Percentiles rank a stretch among this genome's conserved stretches.
These are phyloP conservation scores for Solanum medicagineum DNA, from an alignment of 257 asterid species.

Conservation along the genomic window DNA sequence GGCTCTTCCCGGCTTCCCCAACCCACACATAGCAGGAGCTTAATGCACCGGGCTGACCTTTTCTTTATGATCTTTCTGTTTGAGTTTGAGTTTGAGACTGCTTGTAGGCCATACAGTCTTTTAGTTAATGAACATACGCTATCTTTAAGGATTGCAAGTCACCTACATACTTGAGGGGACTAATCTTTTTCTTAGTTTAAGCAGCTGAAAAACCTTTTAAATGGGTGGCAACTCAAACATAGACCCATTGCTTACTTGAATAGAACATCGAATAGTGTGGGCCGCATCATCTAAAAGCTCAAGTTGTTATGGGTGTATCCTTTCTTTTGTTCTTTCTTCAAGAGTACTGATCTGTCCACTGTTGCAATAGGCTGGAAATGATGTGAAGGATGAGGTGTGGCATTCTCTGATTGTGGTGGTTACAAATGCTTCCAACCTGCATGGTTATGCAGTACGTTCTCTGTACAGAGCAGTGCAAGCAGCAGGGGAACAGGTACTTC, in stretches of 20 bases:
- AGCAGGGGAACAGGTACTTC: slow-evolving; percentile 66
- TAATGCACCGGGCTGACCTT: not conserved
- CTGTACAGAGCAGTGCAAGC: slow-evolving; percentile 65
- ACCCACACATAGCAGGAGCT: not conserved
- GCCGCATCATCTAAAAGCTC: not conserved
- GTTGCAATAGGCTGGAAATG: slow-evolving; percentile 67
- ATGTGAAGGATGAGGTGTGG: slow-evolving; percentile 96
- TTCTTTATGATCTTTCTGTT: not conserved
- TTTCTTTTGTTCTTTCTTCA: not conserved
- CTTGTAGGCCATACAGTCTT: not conserved
- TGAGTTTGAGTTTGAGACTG: not conserved
- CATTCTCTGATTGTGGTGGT: slow-evolving; percentile 83
- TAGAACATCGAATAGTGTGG: not conserved
- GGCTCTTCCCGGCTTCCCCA: not conserved
- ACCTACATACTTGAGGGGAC: not conserved
- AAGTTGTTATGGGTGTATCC: not conserved
- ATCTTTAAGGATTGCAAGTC: not conserved
- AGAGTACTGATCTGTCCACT: slow-evolving; percentile 1
- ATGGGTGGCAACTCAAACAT: not conserved
- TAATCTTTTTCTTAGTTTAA: not conserved
- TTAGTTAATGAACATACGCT: not conserved
- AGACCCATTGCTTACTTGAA: not conserved
- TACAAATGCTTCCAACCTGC: slow-evolving; percentile 87
- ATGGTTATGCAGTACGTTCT: slow-evolving; percentile 79
- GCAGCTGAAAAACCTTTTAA: not conserved